Evolutionary conservation across 345 rosid genomes (phyloP).

Genomic region (Aethionema arabicum): DNA sequence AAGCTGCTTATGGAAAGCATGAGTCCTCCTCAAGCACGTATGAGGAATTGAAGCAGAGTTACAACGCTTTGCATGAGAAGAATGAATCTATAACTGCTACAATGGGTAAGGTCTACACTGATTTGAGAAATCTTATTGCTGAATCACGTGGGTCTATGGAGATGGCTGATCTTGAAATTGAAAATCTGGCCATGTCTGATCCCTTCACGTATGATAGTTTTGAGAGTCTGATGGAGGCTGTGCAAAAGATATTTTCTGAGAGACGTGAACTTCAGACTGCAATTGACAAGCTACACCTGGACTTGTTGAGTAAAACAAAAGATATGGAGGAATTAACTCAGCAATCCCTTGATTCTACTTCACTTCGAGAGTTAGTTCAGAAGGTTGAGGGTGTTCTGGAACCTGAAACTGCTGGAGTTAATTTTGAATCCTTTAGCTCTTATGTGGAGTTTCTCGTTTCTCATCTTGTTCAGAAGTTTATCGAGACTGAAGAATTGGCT

Average conservation of each 20-base stretch:
- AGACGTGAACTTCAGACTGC: constrained; percentile 55
- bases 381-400: constrained; percentile 58
- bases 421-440: constrained; percentile 42
- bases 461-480: constrained; percentile 62
- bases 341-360: constrained; percentile 46
- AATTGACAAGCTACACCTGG: constrained; percentile 53
- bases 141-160: constrained; percentile 43
- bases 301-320: constrained; percentile 47
- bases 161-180: constrained; percentile 29
- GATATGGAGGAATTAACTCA: constrained; percentile 55
- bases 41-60: constrained; percentile 55
- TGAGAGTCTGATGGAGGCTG: constrained; percentile 48
- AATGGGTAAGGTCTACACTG: constrained; percentile 45
- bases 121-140: constrained; percentile 48
- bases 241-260: constrained; percentile 53
- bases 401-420: constrained; percentile 42
- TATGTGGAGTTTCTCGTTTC: constrained; percentile 61
- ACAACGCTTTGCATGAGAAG: constrained; percentile 43
- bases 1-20: constrained; percentile 43
- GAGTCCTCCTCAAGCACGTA: constrained; percentile 46
- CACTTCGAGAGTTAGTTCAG: constrained; percentile 53
- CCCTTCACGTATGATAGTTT: constrained; percentile 45
- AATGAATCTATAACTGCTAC: constrained; percentile 43
- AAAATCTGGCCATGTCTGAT: constrained; percentile 42
- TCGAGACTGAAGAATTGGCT: constrained; percentile 47